Conservation (phyloP, 1,284 basidiomycete genomes). For the Microbotryum violaceum region DNA sequence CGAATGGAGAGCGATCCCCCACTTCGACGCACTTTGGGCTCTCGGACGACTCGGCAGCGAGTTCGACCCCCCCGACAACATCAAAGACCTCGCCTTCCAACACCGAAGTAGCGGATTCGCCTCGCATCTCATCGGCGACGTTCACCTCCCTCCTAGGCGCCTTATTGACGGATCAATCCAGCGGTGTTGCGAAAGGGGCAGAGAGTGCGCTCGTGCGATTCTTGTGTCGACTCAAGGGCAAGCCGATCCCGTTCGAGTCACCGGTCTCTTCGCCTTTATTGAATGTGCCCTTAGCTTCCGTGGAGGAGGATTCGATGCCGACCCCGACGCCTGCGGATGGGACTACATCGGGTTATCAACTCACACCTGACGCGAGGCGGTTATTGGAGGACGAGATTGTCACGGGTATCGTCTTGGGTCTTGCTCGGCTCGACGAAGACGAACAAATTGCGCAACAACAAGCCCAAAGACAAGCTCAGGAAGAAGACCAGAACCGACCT, state of each 20-base stretch:
- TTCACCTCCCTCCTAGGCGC: slow-evolving; percentile 90
- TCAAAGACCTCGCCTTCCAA: slow-evolving; percentile 18
- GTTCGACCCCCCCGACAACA: slow-evolving; percentile 15
- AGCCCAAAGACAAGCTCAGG: background rate
- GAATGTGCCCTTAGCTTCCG: no score
- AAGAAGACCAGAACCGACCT: background rate
- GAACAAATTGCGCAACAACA: slow-evolving; percentile 1
- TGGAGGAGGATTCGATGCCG: background rate
- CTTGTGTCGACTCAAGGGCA: slow-evolving; percentile 29
- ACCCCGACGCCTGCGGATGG: background rate
- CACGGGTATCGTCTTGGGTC: slow-evolving; percentile 75
- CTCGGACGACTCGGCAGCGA: slow-evolving; percentile 11
- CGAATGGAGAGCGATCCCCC: slow-evolving; percentile 8
- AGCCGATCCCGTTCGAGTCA: slow-evolving; percentile 2
- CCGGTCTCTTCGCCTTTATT: slow-evolving; percentile 6
- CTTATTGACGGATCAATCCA: slow-evolving; percentile 48
- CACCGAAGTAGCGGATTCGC: slow-evolving; percentile 37
- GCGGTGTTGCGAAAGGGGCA: slow-evolving; percentile 22
- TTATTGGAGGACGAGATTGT: slow-evolving; percentile 72
- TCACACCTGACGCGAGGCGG: slow-evolving; percentile 38
- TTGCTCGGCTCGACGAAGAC: slow-evolving; percentile 63
- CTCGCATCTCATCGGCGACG: slow-evolving; percentile 64
- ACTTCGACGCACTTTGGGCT: slow-evolving; percentile 3
- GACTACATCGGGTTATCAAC: slow-evolving; percentile 3
- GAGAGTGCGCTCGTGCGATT: slow-evolving; percentile 28